phyloP scores from a whole-genome alignment of 2,329 filamentous ascomycete species.

The Geosmithia putterillii region DNA sequence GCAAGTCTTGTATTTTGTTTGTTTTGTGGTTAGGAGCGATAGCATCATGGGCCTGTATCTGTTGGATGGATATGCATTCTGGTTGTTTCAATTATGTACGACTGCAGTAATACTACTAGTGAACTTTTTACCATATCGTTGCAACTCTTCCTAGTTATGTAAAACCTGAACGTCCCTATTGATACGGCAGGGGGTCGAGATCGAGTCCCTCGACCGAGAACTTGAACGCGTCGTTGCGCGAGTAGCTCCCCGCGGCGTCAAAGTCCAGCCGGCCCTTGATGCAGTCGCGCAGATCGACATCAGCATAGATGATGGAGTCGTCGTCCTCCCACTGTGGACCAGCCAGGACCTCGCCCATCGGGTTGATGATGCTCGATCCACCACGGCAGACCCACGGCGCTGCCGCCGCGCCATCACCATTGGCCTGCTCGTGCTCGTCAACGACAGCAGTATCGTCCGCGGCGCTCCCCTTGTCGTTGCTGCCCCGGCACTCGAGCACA shows the following conservation, averaged over 20 bases:
- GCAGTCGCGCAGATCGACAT: constrained; percentile 83
- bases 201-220: constrained; percentile 47
- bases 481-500: constrained; percentile 24
- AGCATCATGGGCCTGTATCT: not conserved
- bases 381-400: constrained; percentile 52
- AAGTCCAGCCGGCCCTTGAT: constrained; percentile 69
- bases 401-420: constrained; percentile 7
- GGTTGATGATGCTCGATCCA: constrained; percentile 72
- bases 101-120: not conserved
- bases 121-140: too few relatives aligned
- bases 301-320: constrained; percentile 51
- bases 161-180: constrained; percentile 3
- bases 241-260: constrained; percentile 78
- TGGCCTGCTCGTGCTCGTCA: constrained; percentile 3
- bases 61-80: not conserved
- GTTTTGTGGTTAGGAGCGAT: not conserved
- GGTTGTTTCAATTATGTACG: not conserved
- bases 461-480: constrained; percentile 5
- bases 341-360: constrained; percentile 65
- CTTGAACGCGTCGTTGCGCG: constrained; percentile 54
- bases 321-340: constrained; percentile 78
- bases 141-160: too few relatives aligned
- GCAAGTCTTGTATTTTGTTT: not conserved
- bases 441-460: not conserved
- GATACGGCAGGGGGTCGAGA: constrained; percentile 44